phyloP scores from a whole-genome alignment of 495 filamentous ascomycete genomes.

The Penicillium egyptiacum region DNA sequence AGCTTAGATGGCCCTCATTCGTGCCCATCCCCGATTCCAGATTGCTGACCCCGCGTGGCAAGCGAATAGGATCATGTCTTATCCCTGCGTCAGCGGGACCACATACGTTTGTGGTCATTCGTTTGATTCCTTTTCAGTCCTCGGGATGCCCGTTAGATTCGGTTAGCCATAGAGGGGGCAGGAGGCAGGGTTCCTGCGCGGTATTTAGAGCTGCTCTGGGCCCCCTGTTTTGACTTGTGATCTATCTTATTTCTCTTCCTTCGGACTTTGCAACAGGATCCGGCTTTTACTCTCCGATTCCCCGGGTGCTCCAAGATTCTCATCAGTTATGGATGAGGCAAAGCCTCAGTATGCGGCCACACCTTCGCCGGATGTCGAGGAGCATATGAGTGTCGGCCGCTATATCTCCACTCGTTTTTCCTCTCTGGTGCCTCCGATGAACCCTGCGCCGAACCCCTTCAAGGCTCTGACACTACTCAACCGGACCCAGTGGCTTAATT shows the following conservation, averaged over 20 bases:
- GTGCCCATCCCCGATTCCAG: slow-evolving; percentile 6
- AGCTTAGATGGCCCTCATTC: slow-evolving; percentile 3
- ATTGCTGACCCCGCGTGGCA: slow-evolving; percentile 7
- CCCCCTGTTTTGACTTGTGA: neutral
- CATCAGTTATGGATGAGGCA: slow-evolving; percentile 12
- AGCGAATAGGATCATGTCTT: slow-evolving; percentile 2
- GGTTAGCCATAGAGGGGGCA: neutral
- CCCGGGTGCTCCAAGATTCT: neutral
- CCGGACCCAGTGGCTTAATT: slow-evolving; percentile 81
- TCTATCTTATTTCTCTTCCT: neutral
- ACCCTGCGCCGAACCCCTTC: slow-evolving; percentile 77
- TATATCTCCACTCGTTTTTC: slow-evolving; percentile 73
- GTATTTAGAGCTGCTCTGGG: slow-evolving; percentile 2
- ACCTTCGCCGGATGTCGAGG: slow-evolving; percentile 31
- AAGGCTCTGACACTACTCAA: slow-evolving; percentile 66
- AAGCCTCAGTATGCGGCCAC: slow-evolving; percentile 5
- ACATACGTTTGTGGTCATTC: slow-evolving; percentile 1
- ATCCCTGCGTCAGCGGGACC: neutral
- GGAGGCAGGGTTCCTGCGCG: neutral
- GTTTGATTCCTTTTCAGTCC: neutral
- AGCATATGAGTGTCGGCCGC: slow-evolving; percentile 53
- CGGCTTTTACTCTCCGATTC: neutral
- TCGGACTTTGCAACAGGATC: neutral
- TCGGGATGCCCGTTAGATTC: neutral
- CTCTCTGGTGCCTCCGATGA: slow-evolving; percentile 73